Evolutionary conservation across 768 basidiomycete genomes (phyloP).

Genomic region (Clathrus columnatus): DNA sequence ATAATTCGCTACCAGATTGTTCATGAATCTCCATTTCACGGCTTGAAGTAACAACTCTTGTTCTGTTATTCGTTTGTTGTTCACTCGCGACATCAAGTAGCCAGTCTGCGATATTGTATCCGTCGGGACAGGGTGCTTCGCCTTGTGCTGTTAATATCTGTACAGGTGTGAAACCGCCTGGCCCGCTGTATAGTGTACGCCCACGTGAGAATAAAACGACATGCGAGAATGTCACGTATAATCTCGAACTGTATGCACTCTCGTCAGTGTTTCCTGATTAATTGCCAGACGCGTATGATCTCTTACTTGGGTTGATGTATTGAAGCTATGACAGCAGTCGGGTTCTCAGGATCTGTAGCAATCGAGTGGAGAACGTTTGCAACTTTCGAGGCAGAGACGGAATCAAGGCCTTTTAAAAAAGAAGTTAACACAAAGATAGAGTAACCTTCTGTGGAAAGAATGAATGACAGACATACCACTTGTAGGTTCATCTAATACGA

Average conservation of each 20-base stretch:
- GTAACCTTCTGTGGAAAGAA: conserved; percentile 9
- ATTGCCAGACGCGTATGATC: conserved; percentile 10
- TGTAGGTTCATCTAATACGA: conserved; percentile 85
- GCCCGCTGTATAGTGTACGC: conserved; percentile 68
- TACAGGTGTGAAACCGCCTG: conserved; percentile 61
- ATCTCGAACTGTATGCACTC: conserved; percentile 46
- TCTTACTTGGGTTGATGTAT: conserved; percentile 79
- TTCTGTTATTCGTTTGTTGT: conserved; percentile 20
- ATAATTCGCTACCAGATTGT: conserved; percentile 1
- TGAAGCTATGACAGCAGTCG: conserved; percentile 77
- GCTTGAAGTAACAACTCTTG: neutral
- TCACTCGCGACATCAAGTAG: conserved; percentile 81
- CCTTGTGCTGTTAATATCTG: conserved; percentile 51
- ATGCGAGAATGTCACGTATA: conserved; percentile 80
- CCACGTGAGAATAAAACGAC: conserved; percentile 75
- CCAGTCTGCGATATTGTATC: conserved; percentile 91
- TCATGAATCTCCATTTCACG: neutral
- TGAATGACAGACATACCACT: conserved; percentile 28
- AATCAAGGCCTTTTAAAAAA: conserved; percentile 58
- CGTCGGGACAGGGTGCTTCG: conserved; percentile 48
- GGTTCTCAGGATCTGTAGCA: conserved; percentile 56
- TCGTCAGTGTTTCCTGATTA: neutral
- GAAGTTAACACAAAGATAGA: neutral
- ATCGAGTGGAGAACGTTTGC: conserved; percentile 70
- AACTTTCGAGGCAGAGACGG: conserved; percentile 75